phyloP scores from a whole-genome alignment of 2,329 filamentous ascomycete genomes.

The Cladophialophora psammophila region DNA sequence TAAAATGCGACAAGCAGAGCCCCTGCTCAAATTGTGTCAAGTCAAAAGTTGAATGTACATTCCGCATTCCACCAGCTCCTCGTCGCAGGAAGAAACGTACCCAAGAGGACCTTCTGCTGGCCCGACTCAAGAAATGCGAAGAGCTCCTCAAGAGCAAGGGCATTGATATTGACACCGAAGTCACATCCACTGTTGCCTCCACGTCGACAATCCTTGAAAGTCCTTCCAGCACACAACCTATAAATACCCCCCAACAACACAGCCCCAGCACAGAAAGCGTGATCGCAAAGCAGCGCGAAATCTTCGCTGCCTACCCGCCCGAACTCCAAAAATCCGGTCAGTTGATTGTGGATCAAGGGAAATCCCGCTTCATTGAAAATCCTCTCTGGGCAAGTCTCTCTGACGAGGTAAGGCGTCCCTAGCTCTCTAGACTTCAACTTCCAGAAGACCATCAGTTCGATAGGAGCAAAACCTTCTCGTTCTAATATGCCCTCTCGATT shows the following conservation, averaged over 20 bases:
- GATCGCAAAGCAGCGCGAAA: not conserved
- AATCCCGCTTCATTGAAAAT: slow-evolving; percentile 40
- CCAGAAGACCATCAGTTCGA: not conserved
- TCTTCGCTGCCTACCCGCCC: slow-evolving; percentile 9
- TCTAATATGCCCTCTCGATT: not conserved
- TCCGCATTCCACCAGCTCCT: slow-evolving; percentile 41
- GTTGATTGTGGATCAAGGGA: slow-evolving; percentile 34
- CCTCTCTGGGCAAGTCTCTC: slow-evolving; percentile 40
- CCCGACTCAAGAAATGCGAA: slow-evolving; percentile 39
- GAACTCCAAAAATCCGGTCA: slow-evolving; percentile 25
- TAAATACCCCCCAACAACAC: not conserved
- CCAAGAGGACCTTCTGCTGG: slow-evolving; percentile 40
- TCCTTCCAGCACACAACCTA: not conserved
- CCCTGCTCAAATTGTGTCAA: slow-evolving; percentile 57
- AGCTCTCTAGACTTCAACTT: not conserved
- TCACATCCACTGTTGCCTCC: not conserved
- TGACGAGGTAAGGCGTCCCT: slow-evolving; percentile 21
- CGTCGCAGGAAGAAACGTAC: slow-evolving; percentile 42
- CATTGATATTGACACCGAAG: slow-evolving; percentile 30
- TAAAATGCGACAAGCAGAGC: slow-evolving; percentile 50
- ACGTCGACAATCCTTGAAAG: not conserved
- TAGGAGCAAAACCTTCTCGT: not conserved
- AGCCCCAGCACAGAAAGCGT: slow-evolving; percentile 9
- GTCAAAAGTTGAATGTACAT: slow-evolving; percentile 48
- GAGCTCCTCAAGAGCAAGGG: slow-evolving; percentile 38